Evolutionary conservation across 768 basidiomycete species (phyloP).

Genomic region (Roridomyces roridus): DNA sequence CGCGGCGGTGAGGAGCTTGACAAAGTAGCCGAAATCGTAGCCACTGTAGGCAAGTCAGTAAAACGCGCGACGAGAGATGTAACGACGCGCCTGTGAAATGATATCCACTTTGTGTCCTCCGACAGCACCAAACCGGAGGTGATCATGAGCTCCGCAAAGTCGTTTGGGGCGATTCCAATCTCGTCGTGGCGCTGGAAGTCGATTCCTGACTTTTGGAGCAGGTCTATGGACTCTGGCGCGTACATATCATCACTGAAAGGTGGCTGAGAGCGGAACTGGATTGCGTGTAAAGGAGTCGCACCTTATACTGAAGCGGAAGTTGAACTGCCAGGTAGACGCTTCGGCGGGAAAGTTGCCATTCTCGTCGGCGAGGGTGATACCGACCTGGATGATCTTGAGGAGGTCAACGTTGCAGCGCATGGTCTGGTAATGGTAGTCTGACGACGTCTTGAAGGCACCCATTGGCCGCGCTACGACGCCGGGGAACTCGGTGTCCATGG

Average conservation of each 20-base stretch:
- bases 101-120: conserved; percentile 93
- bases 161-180: conserved; percentile 89
- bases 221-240: conserved; percentile 95
- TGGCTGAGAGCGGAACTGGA: conserved; percentile 6
- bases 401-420: conserved; percentile 99
- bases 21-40: conserved; percentile 98
- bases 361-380: conserved; percentile 93
- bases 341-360: conserved; percentile 92
- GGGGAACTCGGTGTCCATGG: conserved; percentile 99
- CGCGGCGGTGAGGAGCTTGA: conserved; percentile 88
- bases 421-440: conserved; percentile 99
- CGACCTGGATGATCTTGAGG: conserved; percentile 96
- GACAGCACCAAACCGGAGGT: conserved; percentile 92
- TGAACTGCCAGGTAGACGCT: conserved; percentile 98
- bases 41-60: conserved; percentile 60
- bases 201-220: conserved; percentile 93
- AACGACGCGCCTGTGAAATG: conserved; percentile 88
- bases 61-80: neutral
- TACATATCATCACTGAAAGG: conserved; percentile 94
- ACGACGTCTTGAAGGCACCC: conserved; percentile 93
- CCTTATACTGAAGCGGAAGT: conserved; percentile 93
- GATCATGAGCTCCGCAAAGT: conserved; percentile 97
- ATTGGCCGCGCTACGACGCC: conserved; percentile 98
- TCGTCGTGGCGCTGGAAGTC: conserved; percentile 95
- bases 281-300: conserved; percentile 34